Conservation (phyloP, 805 yeast species). For the Candida vartiovaarae region DNA sequence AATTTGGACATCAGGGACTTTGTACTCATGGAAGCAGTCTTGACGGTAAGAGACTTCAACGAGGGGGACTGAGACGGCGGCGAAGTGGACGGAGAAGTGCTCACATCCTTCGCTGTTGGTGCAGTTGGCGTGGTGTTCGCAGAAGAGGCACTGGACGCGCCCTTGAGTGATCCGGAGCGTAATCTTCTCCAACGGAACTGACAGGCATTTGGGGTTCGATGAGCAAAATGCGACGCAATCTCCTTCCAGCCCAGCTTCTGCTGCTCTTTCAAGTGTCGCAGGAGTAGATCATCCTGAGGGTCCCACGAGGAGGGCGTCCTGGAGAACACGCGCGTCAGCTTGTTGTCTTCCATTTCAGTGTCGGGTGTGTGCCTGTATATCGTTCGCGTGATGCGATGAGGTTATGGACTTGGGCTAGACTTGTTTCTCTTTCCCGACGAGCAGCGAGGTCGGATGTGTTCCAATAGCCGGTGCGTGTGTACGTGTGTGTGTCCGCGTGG, state of each 20-base stretch:
- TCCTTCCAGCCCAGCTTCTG: constrained; percentile 88
- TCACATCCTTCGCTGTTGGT: constrained; percentile 1
- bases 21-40: background rate
- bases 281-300: constrained; percentile 62
- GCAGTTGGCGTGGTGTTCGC: constrained; percentile 10
- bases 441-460: too few species aligned
- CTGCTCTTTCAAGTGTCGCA: constrained; percentile 73
- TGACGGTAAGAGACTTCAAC: background rate
- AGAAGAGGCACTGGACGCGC: constrained; percentile 4
- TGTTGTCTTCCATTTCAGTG: constrained; percentile 1
- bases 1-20: background rate
- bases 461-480: background rate
- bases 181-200: constrained; percentile 85
- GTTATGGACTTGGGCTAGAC: too few species aligned
- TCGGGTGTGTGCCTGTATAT: too few species aligned
- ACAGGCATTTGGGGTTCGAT: constrained; percentile 83
- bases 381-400: too few species aligned
- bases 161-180: constrained; percentile 35
- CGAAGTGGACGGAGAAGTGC: constrained; percentile 11
- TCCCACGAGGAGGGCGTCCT: constrained; percentile 64
- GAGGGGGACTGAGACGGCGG: constrained; percentile 5
- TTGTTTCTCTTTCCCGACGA: too few species aligned
- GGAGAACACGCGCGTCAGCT: constrained; percentile 22
- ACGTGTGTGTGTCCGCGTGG: background rate
- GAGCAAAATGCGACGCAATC: constrained; percentile 68